Conservation (phyloP, 1,284 basidiomycete genomes). For the Gastroboletus turbinatus region DNA sequence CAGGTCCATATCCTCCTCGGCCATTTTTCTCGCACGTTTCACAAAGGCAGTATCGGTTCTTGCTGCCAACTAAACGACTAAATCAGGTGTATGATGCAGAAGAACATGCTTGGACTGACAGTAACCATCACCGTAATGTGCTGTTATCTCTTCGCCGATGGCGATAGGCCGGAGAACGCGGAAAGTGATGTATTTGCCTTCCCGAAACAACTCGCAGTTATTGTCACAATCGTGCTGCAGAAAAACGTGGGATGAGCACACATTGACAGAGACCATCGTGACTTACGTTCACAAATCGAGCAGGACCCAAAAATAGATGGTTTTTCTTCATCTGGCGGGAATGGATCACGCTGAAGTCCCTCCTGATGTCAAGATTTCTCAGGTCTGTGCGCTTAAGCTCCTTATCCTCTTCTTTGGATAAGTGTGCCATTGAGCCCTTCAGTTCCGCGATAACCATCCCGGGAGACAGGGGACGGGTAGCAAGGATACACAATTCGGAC, state of each 20-base stretch:
- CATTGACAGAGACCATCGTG: constrained; percentile 16
- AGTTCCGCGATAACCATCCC: constrained; percentile 78
- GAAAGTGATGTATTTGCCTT: constrained; percentile 88
- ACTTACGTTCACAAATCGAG: constrained; percentile 91
- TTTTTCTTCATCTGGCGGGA: constrained; percentile 90
- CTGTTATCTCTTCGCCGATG: constrained; percentile 84
- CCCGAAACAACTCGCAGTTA: constrained; percentile 84
- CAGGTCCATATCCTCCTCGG: constrained; percentile 71
- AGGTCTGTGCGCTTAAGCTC: constrained; percentile 75
- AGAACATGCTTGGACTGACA: constrained; percentile 50
- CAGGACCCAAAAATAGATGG: constrained; percentile 88
- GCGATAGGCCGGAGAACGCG: constrained; percentile 79
- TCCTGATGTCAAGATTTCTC: constrained; percentile 69
- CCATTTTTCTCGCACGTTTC: constrained; percentile 83
- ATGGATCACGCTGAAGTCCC: constrained; percentile 91
- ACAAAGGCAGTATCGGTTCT: constrained; percentile 86
- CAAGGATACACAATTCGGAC: constrained; percentile 87
- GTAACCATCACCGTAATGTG: constrained; percentile 82
- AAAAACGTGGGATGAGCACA: constrained; percentile 17
- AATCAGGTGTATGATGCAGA: constrained; percentile 17
- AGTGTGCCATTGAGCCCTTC: constrained; percentile 85
- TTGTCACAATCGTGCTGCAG: constrained; percentile 87
- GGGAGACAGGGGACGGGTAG: constrained; percentile 69
- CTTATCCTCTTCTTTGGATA: constrained; percentile 79
- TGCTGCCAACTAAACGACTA: constrained; percentile 66